Evolutionary conservation across 2,329 filamentous ascomycete species (phyloP).

Genomic region (Paracamarosporium sp.): DNA sequence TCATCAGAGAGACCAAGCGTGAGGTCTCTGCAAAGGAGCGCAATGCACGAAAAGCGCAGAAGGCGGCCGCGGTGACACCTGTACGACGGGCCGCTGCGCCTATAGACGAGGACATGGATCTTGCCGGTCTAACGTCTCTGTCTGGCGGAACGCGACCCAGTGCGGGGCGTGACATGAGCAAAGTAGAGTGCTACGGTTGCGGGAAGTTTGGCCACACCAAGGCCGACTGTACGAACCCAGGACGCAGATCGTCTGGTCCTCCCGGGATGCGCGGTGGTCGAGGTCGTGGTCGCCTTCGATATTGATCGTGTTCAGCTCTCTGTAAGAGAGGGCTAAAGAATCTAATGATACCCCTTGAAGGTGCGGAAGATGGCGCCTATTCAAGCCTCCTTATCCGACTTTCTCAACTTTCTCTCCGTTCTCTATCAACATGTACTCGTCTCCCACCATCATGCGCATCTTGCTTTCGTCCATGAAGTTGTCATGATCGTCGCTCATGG

Average conservation of each 20-base stretch:
- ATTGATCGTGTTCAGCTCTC: slow-evolving; percentile 15
- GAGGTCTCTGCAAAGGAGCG: slow-evolving; percentile 52
- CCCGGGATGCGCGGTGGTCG: slow-evolving; percentile 25
- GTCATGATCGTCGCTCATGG: slow-evolving; percentile 43
- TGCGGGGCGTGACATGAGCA: slow-evolving; percentile 31
- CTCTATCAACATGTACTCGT: slow-evolving; percentile 51
- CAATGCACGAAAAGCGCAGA: slow-evolving; percentile 54
- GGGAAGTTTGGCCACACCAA: slow-evolving; percentile 67
- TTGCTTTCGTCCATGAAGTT: slow-evolving; percentile 50
- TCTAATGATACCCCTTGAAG: slow-evolving; percentile 23
- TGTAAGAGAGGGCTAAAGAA: neutral
- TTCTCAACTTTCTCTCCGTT: slow-evolving; percentile 42
- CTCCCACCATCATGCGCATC: slow-evolving; percentile 56
- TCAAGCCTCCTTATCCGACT: slow-evolving; percentile 19
- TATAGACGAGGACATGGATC: slow-evolving; percentile 68
- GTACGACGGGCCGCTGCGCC: slow-evolving; percentile 61
- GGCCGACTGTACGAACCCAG: slow-evolving; percentile 58
- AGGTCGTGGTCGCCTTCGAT: slow-evolving; percentile 27
- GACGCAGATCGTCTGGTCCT: slow-evolving; percentile 26
- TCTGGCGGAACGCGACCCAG: slow-evolving; percentile 54
- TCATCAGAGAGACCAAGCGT: slow-evolving; percentile 55
- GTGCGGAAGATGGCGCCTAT: neutral
- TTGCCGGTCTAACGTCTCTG: slow-evolving; percentile 69
- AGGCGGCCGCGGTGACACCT: slow-evolving; percentile 57
- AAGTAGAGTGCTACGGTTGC: slow-evolving; percentile 66